These are phyloP conservation scores for Pleurotus citrinopileatus DNA, from an alignment of 768 basidiomycete species.

Conservation along the genomic window DNA sequence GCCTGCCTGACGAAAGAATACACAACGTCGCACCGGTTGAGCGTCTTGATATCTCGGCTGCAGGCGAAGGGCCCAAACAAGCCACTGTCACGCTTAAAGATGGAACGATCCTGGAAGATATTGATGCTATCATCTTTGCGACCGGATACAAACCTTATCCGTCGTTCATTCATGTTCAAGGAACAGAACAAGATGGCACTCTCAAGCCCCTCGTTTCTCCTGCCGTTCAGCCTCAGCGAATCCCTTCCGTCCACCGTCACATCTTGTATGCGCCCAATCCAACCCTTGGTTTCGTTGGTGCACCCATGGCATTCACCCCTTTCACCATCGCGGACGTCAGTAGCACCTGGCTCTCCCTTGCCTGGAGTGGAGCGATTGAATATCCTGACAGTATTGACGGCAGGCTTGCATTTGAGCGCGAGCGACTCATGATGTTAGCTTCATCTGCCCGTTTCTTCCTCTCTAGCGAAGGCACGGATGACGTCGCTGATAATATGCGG, in stretches of 20 bases:
- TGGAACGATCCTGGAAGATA: slow-evolving; percentile 31
- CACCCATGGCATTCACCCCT: slow-evolving; percentile 41
- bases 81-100: slow-evolving; percentile 35
- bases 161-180: slow-evolving; percentile 35
- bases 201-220: slow-evolving; percentile 27
- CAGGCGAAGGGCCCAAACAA: slow-evolving; percentile 17
- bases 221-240: slow-evolving; percentile 28
- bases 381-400: slow-evolving; percentile 32
- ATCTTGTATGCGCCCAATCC: slow-evolving; percentile 46
- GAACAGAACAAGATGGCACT: slow-evolving; percentile 5
- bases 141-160: slow-evolving; percentile 46
- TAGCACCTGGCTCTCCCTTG: slow-evolving; percentile 47
- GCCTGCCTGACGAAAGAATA: slow-evolving; percentile 41
- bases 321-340: slow-evolving; percentile 46
- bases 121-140: slow-evolving; percentile 43
- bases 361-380: slow-evolving; percentile 29
- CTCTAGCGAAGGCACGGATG: not conserved
- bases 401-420: slow-evolving; percentile 34
- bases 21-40: slow-evolving; percentile 38
- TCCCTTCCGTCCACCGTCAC: slow-evolving; percentile 43
- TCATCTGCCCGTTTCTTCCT: slow-evolving; percentile 16
- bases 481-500: slow-evolving; percentile 16
- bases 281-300: slow-evolving; percentile 43
- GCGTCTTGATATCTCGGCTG: slow-evolving; percentile 23
- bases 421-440: slow-evolving; percentile 21